A percentile compares a stretch with the other conserved stretches of the same genome.
phyloP scores from a whole-genome alignment of 768 basidiomycete genomes.

The Symmetrospora coprosmae region DNA sequence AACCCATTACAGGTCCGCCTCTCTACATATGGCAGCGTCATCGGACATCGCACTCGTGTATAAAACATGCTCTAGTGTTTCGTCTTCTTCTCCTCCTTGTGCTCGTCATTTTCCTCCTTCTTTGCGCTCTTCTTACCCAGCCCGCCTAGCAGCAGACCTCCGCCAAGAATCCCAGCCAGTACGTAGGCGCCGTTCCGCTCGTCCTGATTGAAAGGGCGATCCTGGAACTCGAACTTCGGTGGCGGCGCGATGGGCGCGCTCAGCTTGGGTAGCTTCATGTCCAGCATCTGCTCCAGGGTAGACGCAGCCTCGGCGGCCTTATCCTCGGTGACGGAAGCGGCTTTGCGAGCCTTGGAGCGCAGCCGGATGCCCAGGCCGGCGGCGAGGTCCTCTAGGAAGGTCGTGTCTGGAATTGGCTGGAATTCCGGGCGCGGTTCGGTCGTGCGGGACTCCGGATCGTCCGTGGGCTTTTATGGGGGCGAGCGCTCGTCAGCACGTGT shows the following conservation, averaged over 20 bases:
- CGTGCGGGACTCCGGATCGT: slow-evolving; percentile 14
- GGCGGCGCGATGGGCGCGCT: too few relatives aligned
- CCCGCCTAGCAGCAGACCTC: slow-evolving; percentile 1
- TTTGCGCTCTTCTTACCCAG: background rate
- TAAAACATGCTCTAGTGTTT: too few relatives aligned
- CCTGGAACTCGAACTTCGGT: slow-evolving; percentile 14
- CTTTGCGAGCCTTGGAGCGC: background rate
- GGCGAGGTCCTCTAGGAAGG: background rate
- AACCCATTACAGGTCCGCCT: too few relatives aligned
- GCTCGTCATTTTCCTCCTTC: background rate
- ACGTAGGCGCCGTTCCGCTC: background rate
- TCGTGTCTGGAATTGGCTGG: background rate
- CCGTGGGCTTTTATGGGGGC: background rate
- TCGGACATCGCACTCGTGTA: too few relatives aligned
- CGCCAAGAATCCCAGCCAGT: slow-evolving; percentile 8
- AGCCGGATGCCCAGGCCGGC: slow-evolving; percentile 4
- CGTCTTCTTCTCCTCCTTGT: background rate
- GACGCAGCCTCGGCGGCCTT: background rate
- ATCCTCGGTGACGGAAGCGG: background rate
- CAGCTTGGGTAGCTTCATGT: slow-evolving; percentile 9
- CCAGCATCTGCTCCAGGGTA: background rate
- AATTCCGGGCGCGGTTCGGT: background rate
- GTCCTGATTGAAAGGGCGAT: background rate
- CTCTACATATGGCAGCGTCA: too few relatives aligned
- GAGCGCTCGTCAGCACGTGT: too few relatives aligned